Evolutionary conservation across 2,329 filamentous ascomycete species (phyloP).

Genomic region (Pseudogymnoascus sp.): DNA sequence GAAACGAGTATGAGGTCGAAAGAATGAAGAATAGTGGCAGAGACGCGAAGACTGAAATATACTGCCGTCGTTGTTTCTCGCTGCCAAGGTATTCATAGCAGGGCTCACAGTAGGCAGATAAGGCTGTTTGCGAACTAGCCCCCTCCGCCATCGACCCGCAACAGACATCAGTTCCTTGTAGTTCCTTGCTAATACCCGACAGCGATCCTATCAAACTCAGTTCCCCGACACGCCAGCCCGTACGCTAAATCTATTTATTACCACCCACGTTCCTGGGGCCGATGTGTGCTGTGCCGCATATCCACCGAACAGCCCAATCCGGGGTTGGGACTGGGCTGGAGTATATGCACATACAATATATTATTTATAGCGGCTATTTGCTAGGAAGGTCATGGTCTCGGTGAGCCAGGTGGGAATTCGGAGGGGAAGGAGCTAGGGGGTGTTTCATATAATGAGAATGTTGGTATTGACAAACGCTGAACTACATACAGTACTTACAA

Average conservation of each 20-base stretch:
- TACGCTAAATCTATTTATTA: constrained; percentile 9
- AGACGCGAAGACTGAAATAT: neutral
- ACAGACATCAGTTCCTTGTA: neutral
- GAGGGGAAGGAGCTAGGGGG: neutral
- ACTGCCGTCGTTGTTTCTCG: neutral
- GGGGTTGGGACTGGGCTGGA: neutral
- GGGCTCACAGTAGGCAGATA: neutral
- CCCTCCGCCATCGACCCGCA: neutral
- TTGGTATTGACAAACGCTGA: neutral
- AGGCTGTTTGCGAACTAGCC: constrained; percentile 5
- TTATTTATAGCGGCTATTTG: neutral
- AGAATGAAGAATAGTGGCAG: neutral
- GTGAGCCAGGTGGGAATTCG: neutral
- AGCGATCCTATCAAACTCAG: neutral
- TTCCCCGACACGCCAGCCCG: neutral
- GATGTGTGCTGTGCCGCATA: constrained; percentile 5
- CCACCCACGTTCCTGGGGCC: constrained; percentile 6
- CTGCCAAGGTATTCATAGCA: neutral
- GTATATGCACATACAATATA: neutral
- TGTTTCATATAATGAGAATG: neutral
- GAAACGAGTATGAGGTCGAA: neutral
- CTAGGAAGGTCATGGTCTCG: neutral
- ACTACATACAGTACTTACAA: neutral
- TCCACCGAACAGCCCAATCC: neutral
- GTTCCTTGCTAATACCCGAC: neutral